These are phyloP conservation scores for Neopestalotiopsis rosae DNA, from an alignment of 2,329 filamentous ascomycete species.

Conservation along the genomic window DNA sequence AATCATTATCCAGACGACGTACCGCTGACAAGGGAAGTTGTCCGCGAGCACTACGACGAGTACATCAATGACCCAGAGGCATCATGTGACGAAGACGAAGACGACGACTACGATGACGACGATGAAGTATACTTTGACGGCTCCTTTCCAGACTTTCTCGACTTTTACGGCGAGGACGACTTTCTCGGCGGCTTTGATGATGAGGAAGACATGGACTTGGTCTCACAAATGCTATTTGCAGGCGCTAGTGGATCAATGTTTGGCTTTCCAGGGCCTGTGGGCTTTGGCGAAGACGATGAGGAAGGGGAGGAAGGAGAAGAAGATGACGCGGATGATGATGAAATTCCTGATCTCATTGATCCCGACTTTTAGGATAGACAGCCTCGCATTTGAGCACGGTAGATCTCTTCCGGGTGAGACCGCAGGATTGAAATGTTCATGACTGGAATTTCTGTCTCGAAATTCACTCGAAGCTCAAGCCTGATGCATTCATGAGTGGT, in stretches of 20 bases:
- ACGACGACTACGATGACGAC: background rate
- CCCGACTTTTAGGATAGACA: background rate
- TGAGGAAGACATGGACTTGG: background rate
- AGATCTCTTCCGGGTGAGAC: background rate
- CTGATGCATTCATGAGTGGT: too few species aligned
- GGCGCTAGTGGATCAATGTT: background rate
- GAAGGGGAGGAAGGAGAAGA: background rate
- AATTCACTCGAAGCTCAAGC: too few species aligned
- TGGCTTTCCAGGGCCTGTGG: background rate
- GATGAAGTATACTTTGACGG: background rate
- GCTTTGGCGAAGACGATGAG: background rate
- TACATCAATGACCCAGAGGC: background rate
- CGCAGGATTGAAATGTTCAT: too few species aligned
- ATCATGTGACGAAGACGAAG: background rate
- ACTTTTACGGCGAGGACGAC: background rate
- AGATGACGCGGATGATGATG: background rate
- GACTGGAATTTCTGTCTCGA: too few species aligned
- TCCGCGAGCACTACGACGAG: background rate
- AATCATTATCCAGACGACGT: slow-evolving; percentile 3
- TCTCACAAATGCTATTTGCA: background rate
- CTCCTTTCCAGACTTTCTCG: background rate
- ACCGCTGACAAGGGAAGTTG: background rate
- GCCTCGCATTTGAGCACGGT: background rate
- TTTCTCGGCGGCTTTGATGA: background rate
- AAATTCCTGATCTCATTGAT: slow-evolving; percentile 6